Base-by-base conservation (phyloP, 345 rosid species). In the Boechera stricta region DNA sequence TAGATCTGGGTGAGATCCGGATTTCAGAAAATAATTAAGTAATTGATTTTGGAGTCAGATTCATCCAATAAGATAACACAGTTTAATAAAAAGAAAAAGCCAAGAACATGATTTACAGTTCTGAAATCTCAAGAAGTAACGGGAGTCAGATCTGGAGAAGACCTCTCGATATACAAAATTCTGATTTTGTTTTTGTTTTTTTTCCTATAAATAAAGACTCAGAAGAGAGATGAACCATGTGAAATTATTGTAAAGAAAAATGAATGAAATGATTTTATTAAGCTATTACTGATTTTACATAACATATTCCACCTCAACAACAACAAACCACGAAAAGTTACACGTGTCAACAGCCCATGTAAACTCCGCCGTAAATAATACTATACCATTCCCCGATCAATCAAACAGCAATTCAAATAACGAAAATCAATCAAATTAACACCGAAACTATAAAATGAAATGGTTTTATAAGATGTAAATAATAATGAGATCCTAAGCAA, bases 271-370 rank as follows among this genome's bases (percentile, higher is more conserved):
- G 71, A 28, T 39, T 74, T 81, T 77, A 82, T 80, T 82, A 49
- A 39, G 10, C 31, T 26, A 75, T 74, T 66, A 78, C 61, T 65
- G 21, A 82, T 82, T 21, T 67, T 87, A 82, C 89, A 85, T 51
- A 36, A 56, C 69, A 77, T 36, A 32, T 55, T 39, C 60, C 35
- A 59, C 15, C 13, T 49, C 49, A 6, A 24, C 47, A 33, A 33
- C 21, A 72, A 72, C 59, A 28, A 51, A 52, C 56, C 39, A 73
- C 28, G 68, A 69, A 10, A 56, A 72, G 70, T 8, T 44, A 67
- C 69, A 85, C 56, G 71, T 77, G 79, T 68, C 74, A 71, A 11
- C 42, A 75, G 0, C 59, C 26, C 70, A n/a, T 4, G 18, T 28
- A 33, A 55, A 65, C 6, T 47, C 64, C 32, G 4, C 35, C 51